Evolutionary conservation across 352 stramenopile species (phyloP).

Genomic region (Phytophthora ohioensis): DNA sequence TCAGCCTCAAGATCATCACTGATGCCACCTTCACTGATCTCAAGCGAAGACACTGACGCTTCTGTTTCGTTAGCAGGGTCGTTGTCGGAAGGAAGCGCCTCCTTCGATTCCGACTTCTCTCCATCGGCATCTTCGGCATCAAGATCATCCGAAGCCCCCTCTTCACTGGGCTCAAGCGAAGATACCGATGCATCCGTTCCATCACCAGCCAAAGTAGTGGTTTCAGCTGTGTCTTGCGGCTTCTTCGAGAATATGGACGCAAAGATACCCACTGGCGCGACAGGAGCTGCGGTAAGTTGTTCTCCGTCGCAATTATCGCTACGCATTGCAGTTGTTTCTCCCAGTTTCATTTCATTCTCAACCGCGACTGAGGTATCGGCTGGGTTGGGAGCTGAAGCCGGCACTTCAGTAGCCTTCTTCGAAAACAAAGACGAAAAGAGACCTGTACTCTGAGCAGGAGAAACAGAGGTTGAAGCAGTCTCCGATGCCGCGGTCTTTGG

Average conservation of each 20-base stretch:
- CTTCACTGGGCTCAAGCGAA: constrained; percentile 35
- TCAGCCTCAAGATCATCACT: constrained; percentile 30
- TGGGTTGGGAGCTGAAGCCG: not conserved
- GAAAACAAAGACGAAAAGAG: constrained; percentile 34
- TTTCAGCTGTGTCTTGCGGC: constrained; percentile 16
- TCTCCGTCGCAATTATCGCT: constrained; percentile 10
- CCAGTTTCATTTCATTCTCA: constrained; percentile 3
- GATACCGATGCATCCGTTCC: constrained; percentile 15
- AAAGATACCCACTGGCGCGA: constrained; percentile 34
- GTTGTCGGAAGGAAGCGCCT: constrained; percentile 21
- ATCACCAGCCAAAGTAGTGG: constrained; percentile 12
- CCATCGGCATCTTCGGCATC: constrained; percentile 36
- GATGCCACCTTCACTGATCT: constrained; percentile 17
- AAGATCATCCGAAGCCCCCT: constrained; percentile 13
- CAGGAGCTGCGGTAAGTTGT: not conserved
- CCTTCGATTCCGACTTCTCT: constrained; percentile 35
- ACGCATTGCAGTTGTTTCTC: constrained; percentile 10
- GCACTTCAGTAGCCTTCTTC: constrained; percentile 25
- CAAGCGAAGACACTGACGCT: constrained; percentile 15
- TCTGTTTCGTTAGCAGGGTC: constrained; percentile 14
- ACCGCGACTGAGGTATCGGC: not conserved
- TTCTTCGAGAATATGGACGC: constrained; percentile 41
- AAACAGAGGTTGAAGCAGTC: not conserved
- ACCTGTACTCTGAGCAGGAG: constrained; percentile 17
- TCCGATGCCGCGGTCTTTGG: constrained; percentile 1